phyloP scores from a whole-genome alignment of 2,329 filamentous ascomycete species.

The Hortaea werneckii region DNA sequence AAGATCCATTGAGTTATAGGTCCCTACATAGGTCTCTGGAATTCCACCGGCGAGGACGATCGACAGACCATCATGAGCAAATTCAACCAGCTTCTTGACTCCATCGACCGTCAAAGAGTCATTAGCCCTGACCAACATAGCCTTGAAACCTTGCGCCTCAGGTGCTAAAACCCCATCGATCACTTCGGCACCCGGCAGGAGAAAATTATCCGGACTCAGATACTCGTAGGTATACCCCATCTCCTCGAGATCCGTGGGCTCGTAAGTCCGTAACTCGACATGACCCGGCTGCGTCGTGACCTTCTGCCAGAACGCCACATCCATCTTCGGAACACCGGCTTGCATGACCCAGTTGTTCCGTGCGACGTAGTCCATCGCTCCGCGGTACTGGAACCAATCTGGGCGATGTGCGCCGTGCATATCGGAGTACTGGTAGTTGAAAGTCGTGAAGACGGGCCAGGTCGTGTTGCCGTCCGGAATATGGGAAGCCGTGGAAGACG shows the following conservation, averaged over 20 bases:
- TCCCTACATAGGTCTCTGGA: slow-evolving; percentile 16
- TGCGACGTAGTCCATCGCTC: slow-evolving; percentile 29
- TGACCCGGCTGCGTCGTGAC: not conserved
- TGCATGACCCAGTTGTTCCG: slow-evolving; percentile 32
- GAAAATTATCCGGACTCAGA: slow-evolving; percentile 36
- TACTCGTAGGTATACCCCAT: slow-evolving; percentile 32
- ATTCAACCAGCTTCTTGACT: slow-evolving; percentile 25
- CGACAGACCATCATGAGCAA: slow-evolving; percentile 31
- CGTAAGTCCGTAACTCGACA: slow-evolving; percentile 8
- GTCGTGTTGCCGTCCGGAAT: slow-evolving; percentile 35
- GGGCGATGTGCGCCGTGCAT: slow-evolving; percentile 33
- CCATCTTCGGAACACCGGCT: slow-evolving; percentile 30
- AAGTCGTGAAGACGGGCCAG: slow-evolving; percentile 40
- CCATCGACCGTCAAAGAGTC: slow-evolving; percentile 29
- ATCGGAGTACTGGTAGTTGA: slow-evolving; percentile 34
- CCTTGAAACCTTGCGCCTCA: slow-evolving; percentile 32
- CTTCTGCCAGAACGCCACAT: slow-evolving; percentile 33
- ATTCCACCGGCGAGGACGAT: slow-evolving; percentile 32
- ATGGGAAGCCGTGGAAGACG: slow-evolving; percentile 36
- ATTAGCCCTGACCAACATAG: slow-evolving; percentile 30
- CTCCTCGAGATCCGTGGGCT: slow-evolving; percentile 16
- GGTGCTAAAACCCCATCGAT: slow-evolving; percentile 29
- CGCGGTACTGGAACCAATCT: slow-evolving; percentile 31
- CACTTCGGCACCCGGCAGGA: slow-evolving; percentile 29
- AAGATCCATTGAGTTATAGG: slow-evolving; percentile 8